Base-by-base conservation (phyloP, 163 green algal species). In the Scenedesmus sp. region DNA sequence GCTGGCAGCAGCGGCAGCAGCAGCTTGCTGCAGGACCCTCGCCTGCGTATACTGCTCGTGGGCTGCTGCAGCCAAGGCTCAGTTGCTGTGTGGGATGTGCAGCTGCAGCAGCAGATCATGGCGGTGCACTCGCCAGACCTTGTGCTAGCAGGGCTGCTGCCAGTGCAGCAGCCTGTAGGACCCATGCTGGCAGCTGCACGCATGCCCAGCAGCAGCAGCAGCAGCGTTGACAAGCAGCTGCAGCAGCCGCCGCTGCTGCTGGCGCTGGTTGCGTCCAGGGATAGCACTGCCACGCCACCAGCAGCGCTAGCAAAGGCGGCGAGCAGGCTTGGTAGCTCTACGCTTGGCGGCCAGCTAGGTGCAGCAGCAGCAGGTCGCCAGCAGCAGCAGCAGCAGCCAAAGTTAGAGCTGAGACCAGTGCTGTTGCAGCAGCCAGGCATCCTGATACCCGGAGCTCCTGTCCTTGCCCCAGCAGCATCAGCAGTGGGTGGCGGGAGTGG, bases 81-180 rank as follows among this genome's bases (percentile, higher is more conserved):
- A 6, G 59, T 91, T 59, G 87, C 87, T 13, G 87, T 91, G 52
- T 91, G 87, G 87, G 87, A 91, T 81, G 76, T 91, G 13, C n/a
- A 64, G 57, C 76, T 59, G 59, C 87, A 79, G 87, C 87, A 91
- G 76, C 87, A 91, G 46, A 86, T 91, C 56, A 87, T 91, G 9
- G 26, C 87, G 3, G 16, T 91, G 13, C 87, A 91, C 64, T 66
- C n/a, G 15, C 87, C 87, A 16, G 87, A 87, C 10, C 34, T 91
- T 4, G 52, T 34, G 10, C 64, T 91, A 52, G n/a, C 26, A 18
- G 76, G 54, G 0, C 70, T 91, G 26, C 34, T 91, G 74, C 76
- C 87, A 62, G 4, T 91, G 73, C 87, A 86, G 77, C 54, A 26
- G 46, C 87, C 52, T 46, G 46, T 55, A 20, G 12, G 0, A 13